phyloP scores from a whole-genome alignment of 495 filamentous ascomycete species.

The Opeltia flavorubescens region DNA sequence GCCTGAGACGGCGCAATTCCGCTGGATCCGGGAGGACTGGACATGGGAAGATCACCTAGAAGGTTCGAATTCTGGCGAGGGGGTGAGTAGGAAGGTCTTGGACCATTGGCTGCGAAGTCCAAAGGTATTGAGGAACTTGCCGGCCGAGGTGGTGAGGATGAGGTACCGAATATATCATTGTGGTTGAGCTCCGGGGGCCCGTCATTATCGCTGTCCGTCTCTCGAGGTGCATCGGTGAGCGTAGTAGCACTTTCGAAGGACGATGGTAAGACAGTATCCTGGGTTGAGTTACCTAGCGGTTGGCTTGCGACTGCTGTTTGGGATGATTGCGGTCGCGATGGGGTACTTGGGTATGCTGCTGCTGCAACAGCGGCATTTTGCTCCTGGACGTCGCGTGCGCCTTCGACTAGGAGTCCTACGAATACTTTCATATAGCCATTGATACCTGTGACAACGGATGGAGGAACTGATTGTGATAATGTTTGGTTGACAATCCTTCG shows the following conservation, averaged over 20 bases:
- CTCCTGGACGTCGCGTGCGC: constrained; percentile 60
- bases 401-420: constrained; percentile 69
- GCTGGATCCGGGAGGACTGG: background rate
- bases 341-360: constrained; percentile 30
- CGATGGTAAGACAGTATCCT: background rate
- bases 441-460: constrained; percentile 63
- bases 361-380: constrained; percentile 48
- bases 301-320: background rate
- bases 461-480: constrained; percentile 73
- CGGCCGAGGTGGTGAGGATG: constrained; percentile 1
- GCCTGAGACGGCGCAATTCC: background rate
- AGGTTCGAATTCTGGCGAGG: background rate
- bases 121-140: background rate
- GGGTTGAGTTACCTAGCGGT: constrained; percentile 1
- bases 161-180: constrained; percentile 9
- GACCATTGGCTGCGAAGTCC: background rate
- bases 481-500: constrained; percentile 69
- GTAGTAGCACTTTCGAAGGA: background rate
- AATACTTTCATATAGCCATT: constrained; percentile 74
- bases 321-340: constrained; percentile 18
- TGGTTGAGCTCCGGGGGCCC: constrained; percentile 4
- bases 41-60: background rate
- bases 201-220: constrained; percentile 3
- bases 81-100: background rate
- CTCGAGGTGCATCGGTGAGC: background rate